These are phyloP conservation scores for Crithidia sp. DNA, from an alignment of 208 protist species.

Conservation along the genomic window DNA sequence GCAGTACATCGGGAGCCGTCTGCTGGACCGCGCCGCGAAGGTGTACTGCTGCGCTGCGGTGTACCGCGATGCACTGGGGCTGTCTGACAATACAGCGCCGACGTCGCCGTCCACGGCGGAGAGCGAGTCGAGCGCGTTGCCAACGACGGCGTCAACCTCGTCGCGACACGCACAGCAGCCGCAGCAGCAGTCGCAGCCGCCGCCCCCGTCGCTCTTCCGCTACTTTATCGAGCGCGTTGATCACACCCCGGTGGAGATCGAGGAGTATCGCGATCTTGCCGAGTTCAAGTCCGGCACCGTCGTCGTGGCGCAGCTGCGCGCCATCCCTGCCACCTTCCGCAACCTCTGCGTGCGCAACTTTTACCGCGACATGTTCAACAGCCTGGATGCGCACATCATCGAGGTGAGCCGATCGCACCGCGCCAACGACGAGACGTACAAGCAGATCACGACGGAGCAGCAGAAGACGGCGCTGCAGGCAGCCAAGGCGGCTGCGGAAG, in stretches of 20 bases:
- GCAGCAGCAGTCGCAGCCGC: background rate
- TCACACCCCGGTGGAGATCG: slow-evolving; percentile 30
- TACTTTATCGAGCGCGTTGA: slow-evolving; percentile 52
- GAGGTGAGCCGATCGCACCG: slow-evolving; percentile 39
- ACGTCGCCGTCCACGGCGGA: background rate
- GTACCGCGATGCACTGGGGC: slow-evolving; percentile 41
- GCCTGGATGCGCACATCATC: slow-evolving; percentile 44
- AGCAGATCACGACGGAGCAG: slow-evolving; percentile 25
- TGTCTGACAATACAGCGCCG: slow-evolving; percentile 8
- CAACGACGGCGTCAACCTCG: background rate
- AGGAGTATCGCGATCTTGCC: slow-evolving; percentile 35
- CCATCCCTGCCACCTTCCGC: slow-evolving; percentile 39
- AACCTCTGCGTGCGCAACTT: slow-evolving; percentile 44
- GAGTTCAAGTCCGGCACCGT: slow-evolving; percentile 36
- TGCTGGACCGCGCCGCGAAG: slow-evolving; percentile 50
- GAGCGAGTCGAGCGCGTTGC: background rate
- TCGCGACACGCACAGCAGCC: background rate
- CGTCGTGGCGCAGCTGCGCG: slow-evolving; percentile 60
- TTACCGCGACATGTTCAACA: slow-evolving; percentile 33
- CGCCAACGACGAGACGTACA: slow-evolving; percentile 38
- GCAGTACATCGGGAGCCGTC: slow-evolving; percentile 59
- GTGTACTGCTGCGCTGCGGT: slow-evolving; percentile 45
- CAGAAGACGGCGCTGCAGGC: slow-evolving; percentile 14
- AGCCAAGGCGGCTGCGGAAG: slow-evolving; percentile 10
- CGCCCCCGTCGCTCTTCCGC: slow-evolving; percentile 30